Base-by-base conservation (phyloP, 371 early-diverging fungal genomes). In the Dipsacomyces acuminosporus region DNA sequence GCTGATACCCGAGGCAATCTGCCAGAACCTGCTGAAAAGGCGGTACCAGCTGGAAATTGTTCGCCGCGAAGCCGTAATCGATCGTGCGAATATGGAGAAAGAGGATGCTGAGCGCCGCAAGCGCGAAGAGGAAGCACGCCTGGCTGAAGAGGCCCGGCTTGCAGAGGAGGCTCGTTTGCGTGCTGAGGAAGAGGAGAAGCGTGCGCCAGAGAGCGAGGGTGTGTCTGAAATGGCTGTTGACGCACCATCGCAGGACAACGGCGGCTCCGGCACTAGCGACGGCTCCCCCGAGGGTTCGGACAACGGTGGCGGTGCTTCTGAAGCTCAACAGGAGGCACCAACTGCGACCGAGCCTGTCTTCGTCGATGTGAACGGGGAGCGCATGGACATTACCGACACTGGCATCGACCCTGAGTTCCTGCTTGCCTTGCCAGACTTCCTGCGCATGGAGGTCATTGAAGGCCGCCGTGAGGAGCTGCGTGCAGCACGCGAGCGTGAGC, bases 401-500 rank as follows among this genome's bases (percentile, higher is more conserved):
- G 97, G 94, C 19, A 96, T 97, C 42, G 98, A 98, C 62, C 80
- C 85, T 0, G 89, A 88, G 51, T 98, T 98, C 71, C 74, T 98
- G 55, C 87, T 91, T 63, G 98, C 98, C 1, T 74, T 98, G 40
- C 98, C 98, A 0, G 95, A 95, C 26, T 96, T 96, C 44, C 64
- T 98, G 67, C 86, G 94, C 30, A 82, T 81, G 58, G 98, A 98
- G 69, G 96, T 96, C 7, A 74, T 96, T 19, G 84, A 82, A 56
- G 88, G 92, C 59, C 82, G 90, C 48, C 65, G 62, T 26, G 65
- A 56, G 44, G 73, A 76, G 48, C 48, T 71, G 41, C 72, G 69
- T 21, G 36, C 51, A 9, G 64, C 66, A 48, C 30, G 30, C 30
- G 30, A 30, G 30, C 30, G 11, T 11, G 50, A 25, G 9, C 50